These are phyloP conservation scores for Nemania bipapillata DNA, from an alignment of 2,329 filamentous ascomycete genomes.

Conservation along the genomic window DNA sequence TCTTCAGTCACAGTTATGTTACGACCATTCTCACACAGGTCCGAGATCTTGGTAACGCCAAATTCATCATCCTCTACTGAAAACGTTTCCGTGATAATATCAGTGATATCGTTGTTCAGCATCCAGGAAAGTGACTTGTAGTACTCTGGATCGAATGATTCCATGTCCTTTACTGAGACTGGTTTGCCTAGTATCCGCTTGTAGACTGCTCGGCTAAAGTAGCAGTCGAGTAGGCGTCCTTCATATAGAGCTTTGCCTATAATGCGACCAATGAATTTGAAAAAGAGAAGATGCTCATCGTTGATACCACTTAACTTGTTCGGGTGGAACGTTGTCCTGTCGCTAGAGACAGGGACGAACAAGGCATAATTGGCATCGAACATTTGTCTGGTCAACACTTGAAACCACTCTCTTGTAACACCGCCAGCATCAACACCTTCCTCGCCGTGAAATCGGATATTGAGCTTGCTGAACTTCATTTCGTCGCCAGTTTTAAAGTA, in stretches of 20 bases:
- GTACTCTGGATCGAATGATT: conserved; percentile 97
- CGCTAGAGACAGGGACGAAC: conserved; percentile 95
- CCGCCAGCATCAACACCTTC: conserved; percentile 98
- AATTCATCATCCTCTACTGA: conserved; percentile 94
- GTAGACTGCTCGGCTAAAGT: conserved; percentile 98
- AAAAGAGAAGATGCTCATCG: conserved; percentile 94
- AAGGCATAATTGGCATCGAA: conserved; percentile 98
- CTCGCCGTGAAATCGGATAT: conserved; percentile 95
- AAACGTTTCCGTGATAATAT: conserved; percentile 96
- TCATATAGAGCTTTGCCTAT: conserved; percentile 99
- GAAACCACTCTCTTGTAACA: conserved; percentile 99
- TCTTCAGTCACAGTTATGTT: conserved; percentile 95
- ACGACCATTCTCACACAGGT: conserved; percentile 86
- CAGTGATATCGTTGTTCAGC: conserved; percentile 97
- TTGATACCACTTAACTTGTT: conserved; percentile 95
- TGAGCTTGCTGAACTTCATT: conserved; percentile 99
- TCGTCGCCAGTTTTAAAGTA: conserved; percentile 97
- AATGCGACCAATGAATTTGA: conserved; percentile 98
- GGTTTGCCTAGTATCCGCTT: conserved; percentile 95
- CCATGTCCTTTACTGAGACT: conserved; percentile 98
- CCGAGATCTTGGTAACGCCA: conserved; percentile 85
- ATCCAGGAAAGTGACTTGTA: conserved; percentile 99
- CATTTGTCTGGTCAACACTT: conserved; percentile 96
- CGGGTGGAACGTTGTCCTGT: conserved; percentile 98
- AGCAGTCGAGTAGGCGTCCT: conserved; percentile 93